Evolutionary conservation across 192 early-diverging fungal genomes (phyloP), one percentile per base, ranked within the genome.

Genomic region (Umbelopsis sp.): DNA sequence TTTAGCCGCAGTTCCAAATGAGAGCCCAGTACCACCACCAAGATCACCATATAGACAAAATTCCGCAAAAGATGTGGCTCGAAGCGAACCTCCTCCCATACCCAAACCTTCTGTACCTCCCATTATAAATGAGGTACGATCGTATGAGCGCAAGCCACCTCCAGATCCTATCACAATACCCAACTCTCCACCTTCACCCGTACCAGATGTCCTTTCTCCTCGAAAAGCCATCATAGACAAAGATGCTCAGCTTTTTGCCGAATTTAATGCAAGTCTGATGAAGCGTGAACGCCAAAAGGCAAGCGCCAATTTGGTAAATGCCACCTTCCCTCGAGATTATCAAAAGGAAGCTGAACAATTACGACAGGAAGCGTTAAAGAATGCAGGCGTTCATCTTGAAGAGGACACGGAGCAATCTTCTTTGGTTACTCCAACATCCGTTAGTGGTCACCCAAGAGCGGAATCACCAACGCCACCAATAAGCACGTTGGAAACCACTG

Each of bases 1-100:
- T 14, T 24, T 20, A 14, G 29, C 50, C 24, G 32, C 66, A 29
- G 17, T 26, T 17, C 17, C 31, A 20, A 62, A 20, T 62, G 56
- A 32, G 11, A 29, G 65, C 29, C 71, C 71, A 7, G 54, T 65
- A 6, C 68, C 71, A 22, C 74, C 74, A 59, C 76, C 76, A 49
- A 24, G 76, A 31, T 77, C 76, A 22, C 76, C 76, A n/a, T 77
- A 68, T 51, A 66, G 76, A 49, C 71, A 65, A 54, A 26, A 74
- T 29, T 65, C 34, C n/a, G 17, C 49, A 16, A 73, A 73, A 66
- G 71, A 73, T 20, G 65, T 50, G 32, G 4, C 44, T 17, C 49
- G 34, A 31, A 70, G 5, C 11, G 49, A 47, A 20, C 31, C n/a
- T 29, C 31, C n/a, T 29, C 68, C n/a, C 20, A 22, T 45, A 22